phyloP scores from a whole-genome alignment of 352 stramenopile species.

The Pythium guiyangense region DNA sequence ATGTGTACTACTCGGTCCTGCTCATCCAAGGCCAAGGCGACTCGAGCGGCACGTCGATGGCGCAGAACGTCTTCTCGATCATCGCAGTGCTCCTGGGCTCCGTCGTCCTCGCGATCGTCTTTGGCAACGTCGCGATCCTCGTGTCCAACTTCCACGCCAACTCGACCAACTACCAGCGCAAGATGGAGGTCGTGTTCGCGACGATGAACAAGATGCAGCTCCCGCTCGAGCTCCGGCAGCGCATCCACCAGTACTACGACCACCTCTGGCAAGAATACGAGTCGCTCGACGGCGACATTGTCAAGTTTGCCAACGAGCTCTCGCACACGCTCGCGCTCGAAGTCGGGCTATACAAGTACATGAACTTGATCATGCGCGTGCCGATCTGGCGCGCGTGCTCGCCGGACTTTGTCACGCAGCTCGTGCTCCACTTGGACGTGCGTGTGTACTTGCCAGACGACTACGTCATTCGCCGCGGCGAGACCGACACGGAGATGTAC shows the following conservation, averaged over 20 bases:
- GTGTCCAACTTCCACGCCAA: slow-evolving; percentile 63
- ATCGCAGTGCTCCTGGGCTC: slow-evolving; percentile 41
- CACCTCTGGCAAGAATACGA: slow-evolving; percentile 70
- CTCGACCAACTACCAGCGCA: slow-evolving; percentile 49
- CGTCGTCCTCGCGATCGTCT: slow-evolving; percentile 49
- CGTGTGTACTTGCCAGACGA: slow-evolving; percentile 63
- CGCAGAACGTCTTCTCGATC: slow-evolving; percentile 38
- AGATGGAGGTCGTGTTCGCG: slow-evolving; percentile 56
- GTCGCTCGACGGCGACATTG: slow-evolving; percentile 47
- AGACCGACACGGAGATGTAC: slow-evolving; percentile 54
- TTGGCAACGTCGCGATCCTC: slow-evolving; percentile 54
- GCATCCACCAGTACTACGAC: slow-evolving; percentile 66
- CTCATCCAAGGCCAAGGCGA: slow-evolving; percentile 58
- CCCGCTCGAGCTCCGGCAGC: slow-evolving; percentile 35
- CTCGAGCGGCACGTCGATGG: slow-evolving; percentile 8
- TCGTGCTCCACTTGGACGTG: slow-evolving; percentile 42
- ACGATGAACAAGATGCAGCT: slow-evolving; percentile 53
- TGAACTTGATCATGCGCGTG: slow-evolving; percentile 51
- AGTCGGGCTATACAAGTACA: slow-evolving; percentile 70
- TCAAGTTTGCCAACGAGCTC: slow-evolving; percentile 49
- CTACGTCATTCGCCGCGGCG: slow-evolving; percentile 45
- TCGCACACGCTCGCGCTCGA: slow-evolving; percentile 60
- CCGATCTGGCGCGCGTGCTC: slow-evolving; percentile 29
- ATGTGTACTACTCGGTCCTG: slow-evolving; percentile 42
- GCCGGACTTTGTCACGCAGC: slow-evolving; percentile 48